Evolutionary conservation across 2,329 filamentous ascomycete genomes (phyloP).

Genomic region (Neofusicoccum cordaticola): DNA sequence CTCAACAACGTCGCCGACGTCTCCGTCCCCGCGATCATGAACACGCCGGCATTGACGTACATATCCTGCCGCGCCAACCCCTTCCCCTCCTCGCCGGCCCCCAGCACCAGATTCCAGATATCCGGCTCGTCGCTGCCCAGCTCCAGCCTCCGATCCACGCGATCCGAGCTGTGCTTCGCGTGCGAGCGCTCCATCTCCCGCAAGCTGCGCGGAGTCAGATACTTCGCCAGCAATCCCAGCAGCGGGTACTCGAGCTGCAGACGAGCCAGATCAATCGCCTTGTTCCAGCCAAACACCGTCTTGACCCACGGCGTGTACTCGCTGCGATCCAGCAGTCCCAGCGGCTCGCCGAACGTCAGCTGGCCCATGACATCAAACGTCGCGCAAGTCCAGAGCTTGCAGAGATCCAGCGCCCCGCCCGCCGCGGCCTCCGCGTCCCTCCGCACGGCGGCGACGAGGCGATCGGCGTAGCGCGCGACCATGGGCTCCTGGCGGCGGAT

Average conservation of each 20-base stretch:
- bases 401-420: background rate
- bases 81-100: conserved; percentile 28
- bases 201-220: background rate
- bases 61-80: conserved; percentile 24
- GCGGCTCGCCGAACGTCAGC: conserved; percentile 31
- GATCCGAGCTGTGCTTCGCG: background rate
- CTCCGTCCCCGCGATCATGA: conserved; percentile 46
- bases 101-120: conserved; percentile 42
- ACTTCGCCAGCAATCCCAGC: background rate
- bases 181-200: background rate
- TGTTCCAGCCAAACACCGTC: conserved; percentile 28
- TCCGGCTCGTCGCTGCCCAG: conserved; percentile 23
- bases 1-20: conserved; percentile 43
- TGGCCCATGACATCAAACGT: conserved; percentile 36
- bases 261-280: background rate
- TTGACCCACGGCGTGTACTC: conserved; percentile 34
- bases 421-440: background rate
- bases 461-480: conserved; percentile 32
- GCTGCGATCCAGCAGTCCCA: conserved; percentile 29
- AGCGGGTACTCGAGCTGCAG: background rate
- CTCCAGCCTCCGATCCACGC: conserved; percentile 26
- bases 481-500: conserved; percentile 29
- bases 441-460: conserved; percentile 22
- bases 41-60: conserved; percentile 34
- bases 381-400: conserved; percentile 19